A percentile compares a stretch with the other conserved stretches of the same genome.
Conservation (phyloP, 2,329 filamentous ascomycete genomes). For the Penicillium sp. region DNA sequence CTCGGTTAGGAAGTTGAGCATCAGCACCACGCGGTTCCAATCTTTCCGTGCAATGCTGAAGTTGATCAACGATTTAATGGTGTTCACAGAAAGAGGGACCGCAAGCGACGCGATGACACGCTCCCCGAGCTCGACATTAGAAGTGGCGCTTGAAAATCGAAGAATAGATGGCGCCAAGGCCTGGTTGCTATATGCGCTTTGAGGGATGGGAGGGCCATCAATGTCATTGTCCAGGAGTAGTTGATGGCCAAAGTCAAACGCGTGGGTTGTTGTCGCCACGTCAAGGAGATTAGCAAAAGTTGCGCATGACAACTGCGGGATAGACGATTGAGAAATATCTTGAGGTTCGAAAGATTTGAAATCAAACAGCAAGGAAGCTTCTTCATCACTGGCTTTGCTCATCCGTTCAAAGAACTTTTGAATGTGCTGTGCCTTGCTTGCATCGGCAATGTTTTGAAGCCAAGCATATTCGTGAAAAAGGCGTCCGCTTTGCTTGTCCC, state of each 20-base stretch:
- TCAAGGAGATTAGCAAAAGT: slow-evolving; percentile 53
- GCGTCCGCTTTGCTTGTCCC: slow-evolving; percentile 22
- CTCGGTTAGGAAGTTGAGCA: slow-evolving; percentile 34
- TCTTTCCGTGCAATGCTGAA: slow-evolving; percentile 31
- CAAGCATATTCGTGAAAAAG: slow-evolving; percentile 30
- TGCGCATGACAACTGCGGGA: slow-evolving; percentile 42
- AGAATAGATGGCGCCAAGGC: slow-evolving; percentile 52
- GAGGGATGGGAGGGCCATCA: slow-evolving; percentile 53
- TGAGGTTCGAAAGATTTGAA: slow-evolving; percentile 13
- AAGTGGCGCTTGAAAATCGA: slow-evolving; percentile 52
- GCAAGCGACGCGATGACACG: slow-evolving; percentile 27
- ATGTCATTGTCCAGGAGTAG: slow-evolving; percentile 52
- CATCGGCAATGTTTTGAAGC: slow-evolving; percentile 35
- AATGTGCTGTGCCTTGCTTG: slow-evolving; percentile 35
- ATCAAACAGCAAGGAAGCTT: slow-evolving; percentile 17
- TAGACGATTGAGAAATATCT: slow-evolving; percentile 26
- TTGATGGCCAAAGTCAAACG: slow-evolving; percentile 52
- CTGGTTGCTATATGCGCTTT: slow-evolving; percentile 44
- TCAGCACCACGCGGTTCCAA: slow-evolving; percentile 32
- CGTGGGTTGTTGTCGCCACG: slow-evolving; percentile 45
- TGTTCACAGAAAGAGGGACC: slow-evolving; percentile 34
- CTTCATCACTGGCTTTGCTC: slow-evolving; percentile 8
- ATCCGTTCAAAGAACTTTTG: slow-evolving; percentile 28
- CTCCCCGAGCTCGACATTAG: slow-evolving; percentile 37
- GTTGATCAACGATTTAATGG: slow-evolving; percentile 35